phyloP scores from a whole-genome alignment of 2,329 filamentous ascomycete species.

The Ambrosiella beaveri region DNA sequence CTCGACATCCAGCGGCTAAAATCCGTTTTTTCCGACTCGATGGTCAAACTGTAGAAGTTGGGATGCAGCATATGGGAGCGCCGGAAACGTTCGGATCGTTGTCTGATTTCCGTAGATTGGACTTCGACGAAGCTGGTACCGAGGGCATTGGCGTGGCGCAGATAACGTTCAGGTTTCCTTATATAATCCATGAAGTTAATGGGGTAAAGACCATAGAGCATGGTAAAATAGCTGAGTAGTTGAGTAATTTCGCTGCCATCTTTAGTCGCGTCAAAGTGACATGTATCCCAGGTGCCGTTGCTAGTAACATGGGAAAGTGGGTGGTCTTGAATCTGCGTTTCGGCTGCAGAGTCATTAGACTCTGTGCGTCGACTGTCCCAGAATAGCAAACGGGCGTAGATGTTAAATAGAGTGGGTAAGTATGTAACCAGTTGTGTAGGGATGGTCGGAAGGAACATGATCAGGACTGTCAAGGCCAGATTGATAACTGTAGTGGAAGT shows the following conservation, averaged over 20 bases:
- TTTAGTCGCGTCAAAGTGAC: conserved; percentile 41
- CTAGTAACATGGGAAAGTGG: conserved; percentile 15
- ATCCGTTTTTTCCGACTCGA: conserved; percentile 65
- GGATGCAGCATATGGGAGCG: conserved; percentile 59
- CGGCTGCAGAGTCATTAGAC: conserved; percentile 23
- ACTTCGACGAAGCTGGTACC: conserved; percentile 60
- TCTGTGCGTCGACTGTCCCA: conserved; percentile 45
- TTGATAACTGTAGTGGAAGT: conserved; percentile 64
- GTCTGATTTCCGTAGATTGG: conserved; percentile 59
- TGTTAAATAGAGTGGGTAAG: conserved; percentile 59
- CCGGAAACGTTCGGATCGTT: conserved; percentile 58
- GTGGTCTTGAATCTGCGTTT: conserved; percentile 11
- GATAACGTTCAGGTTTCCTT: conserved; percentile 60
- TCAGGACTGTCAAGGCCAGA: conserved; percentile 53
- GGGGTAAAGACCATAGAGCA: conserved; percentile 68
- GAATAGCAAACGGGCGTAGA: conserved; percentile 64
- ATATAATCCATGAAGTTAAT: conserved; percentile 80
- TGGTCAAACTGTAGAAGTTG: conserved; percentile 67
- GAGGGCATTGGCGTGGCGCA: conserved; percentile 54
- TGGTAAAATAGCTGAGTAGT: conserved; percentile 59
- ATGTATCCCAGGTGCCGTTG: conserved; percentile 44
- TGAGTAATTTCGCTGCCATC: conserved; percentile 48
- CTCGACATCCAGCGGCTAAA: conserved; percentile 62
- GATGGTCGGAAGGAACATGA: conserved; percentile 72
- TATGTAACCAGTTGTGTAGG: conserved; percentile 52